phyloP scores from a whole-genome alignment of 1,284 basidiomycete species.

The Gymnopus androsaceus region DNA sequence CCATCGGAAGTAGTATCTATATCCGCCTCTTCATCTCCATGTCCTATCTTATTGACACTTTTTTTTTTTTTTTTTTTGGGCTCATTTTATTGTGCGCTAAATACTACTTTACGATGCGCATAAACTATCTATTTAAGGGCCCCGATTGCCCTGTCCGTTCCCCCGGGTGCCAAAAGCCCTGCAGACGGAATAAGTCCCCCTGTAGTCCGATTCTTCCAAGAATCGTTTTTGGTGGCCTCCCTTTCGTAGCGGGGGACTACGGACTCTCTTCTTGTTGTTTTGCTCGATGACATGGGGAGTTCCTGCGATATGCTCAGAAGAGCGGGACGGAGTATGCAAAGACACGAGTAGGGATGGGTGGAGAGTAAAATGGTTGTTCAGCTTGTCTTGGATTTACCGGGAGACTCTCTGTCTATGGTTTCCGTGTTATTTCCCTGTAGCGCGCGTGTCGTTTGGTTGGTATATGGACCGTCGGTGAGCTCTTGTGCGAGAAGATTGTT shows the following conservation, averaged over 20 bases:
- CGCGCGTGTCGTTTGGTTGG: too few species aligned
- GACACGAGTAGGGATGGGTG: too few species aligned
- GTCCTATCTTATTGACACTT: too few species aligned
- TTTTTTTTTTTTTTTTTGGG: neutral
- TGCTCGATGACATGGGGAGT: neutral
- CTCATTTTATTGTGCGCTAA: neutral
- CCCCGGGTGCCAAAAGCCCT: neutral
- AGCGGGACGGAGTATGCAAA: too few species aligned
- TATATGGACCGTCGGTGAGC: too few species aligned
- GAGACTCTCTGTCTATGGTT: too few species aligned
- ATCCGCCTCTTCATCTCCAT: too few species aligned
- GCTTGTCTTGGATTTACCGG: too few species aligned
- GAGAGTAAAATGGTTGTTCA: too few species aligned
- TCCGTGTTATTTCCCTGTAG: too few species aligned
- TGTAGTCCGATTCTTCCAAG: neutral
- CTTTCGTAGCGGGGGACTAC: neutral
- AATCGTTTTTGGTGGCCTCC: neutral
- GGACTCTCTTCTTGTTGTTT: neutral
- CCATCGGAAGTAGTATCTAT: too few species aligned
- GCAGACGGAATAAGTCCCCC: neutral
- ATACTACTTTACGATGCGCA: neutral
- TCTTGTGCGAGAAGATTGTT: too few species aligned
- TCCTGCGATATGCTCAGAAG: neutral
- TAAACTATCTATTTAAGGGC: neutral
- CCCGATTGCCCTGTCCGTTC: neutral